Base-by-base conservation (phyloP, 2,329 filamentous ascomycete species). In the Botrytis sinoallii region DNA sequence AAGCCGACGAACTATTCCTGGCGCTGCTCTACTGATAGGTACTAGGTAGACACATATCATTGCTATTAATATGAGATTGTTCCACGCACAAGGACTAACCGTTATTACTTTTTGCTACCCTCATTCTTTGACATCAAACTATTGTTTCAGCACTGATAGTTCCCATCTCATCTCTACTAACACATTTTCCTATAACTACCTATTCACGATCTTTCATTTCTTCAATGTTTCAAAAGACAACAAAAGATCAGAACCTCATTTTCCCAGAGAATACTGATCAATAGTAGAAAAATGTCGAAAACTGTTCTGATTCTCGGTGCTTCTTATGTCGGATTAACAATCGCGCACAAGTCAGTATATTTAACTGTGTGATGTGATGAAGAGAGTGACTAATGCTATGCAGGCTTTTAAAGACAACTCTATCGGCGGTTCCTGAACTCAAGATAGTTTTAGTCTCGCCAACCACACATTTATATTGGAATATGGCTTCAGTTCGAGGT, bases 381-480 rank as follows among this genome's bases (percentile, higher is more conserved):
- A 18, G 46, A 44, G 18, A 25, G 4, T 67, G 32, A 29, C 48
- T 72, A 68, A 72, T 46, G 22, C 18, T 25, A 35, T n/a, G 46
- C 35, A 79, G 78, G 76, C 81, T 88, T 40, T 83, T 88, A 46
- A 86, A 85, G 75, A 84, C 88, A 78, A 82, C 66, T 73, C 63
- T 73, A 29, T 74, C 71, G 5, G 76, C 72, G n/a, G 74, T 73
- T 7, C 82, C 72, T n/a, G 83, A 83, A 18, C 86, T 88, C 79
- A 87, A 87, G 73, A 81, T 91, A 61, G 85, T 85, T 71, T 81
- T 89, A 29, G 83, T 91, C 77, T 85, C 86, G 72, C 86, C 86
- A 1, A 85, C 83, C 68, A 84, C 84, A 18, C 82, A 88, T 74
- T 82, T 87, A 75, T 85, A 84, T 81, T 88, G 85, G 85, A 84